Percentiles rank a stretch among this genome's conserved stretches.
Conservation (phyloP, 345 rosid genomes). For the Tarenaya hassleriana region DNA sequence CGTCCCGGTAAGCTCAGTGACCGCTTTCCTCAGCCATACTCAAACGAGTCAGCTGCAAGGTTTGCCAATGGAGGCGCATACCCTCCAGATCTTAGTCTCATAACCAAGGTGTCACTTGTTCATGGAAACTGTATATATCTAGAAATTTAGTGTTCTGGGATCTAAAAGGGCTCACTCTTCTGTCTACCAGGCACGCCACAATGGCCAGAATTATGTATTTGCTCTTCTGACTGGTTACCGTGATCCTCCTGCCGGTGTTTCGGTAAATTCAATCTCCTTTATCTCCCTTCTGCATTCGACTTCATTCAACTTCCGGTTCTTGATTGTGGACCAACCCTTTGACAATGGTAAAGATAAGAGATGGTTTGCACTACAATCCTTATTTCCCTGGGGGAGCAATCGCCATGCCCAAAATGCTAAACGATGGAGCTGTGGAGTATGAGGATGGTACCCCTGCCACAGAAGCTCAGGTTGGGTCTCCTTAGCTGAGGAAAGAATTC, state of each 20-base stretch:
- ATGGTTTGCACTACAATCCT: conserved; percentile 90
- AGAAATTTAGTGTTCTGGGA: not conserved
- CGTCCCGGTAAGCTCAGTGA: conserved; percentile 97
- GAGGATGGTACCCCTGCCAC: conserved; percentile 96
- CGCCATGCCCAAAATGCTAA: conserved; percentile 98
- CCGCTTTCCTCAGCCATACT: conserved; percentile 83
- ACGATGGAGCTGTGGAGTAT: conserved; percentile 90
- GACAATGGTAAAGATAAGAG: conserved; percentile 56
- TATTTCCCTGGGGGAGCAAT: conserved; percentile 98
- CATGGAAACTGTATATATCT: conserved; percentile 1
- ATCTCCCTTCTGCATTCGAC: not conserved
- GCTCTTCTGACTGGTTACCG: conserved; percentile 90
- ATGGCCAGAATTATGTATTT: conserved; percentile 94
- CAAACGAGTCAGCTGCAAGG: conserved; percentile 92
- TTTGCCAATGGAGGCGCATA: conserved; percentile 99
- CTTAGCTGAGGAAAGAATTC: not conserved
- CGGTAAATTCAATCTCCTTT: conserved; percentile 34
- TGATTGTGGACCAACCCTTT: not conserved
- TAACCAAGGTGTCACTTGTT: conserved; percentile 54
- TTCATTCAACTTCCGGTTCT: not conserved
- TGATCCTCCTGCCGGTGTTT: conserved; percentile 97
- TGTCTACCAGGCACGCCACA: conserved; percentile 85
- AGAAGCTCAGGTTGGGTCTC: conserved; percentile 74
- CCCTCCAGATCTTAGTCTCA: conserved; percentile 96
- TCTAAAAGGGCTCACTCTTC: conserved; percentile 9